Evolutionary conservation across 2,329 filamentous ascomycete species (phyloP).

Genomic region (Scytalidium lignicola): DNA sequence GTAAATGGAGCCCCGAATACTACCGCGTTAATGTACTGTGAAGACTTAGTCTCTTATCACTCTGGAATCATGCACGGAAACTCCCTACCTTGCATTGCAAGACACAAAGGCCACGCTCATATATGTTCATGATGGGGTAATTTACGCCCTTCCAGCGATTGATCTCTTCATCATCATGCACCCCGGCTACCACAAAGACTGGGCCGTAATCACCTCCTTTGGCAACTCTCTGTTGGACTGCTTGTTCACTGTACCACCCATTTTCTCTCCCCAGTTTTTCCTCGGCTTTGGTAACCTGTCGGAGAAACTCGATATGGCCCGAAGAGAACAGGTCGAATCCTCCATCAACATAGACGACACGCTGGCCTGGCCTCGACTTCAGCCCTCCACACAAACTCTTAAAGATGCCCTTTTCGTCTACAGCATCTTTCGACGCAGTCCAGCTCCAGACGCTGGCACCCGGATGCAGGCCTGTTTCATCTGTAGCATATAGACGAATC

Average conservation of each 20-base stretch:
- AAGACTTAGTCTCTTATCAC: conserved; percentile 5
- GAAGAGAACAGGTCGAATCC: conserved; percentile 96
- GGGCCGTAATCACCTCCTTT: conserved; percentile 70
- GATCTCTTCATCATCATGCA: conserved; percentile 93
- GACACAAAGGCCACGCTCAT: conserved; percentile 91
- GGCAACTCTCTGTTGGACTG: conserved; percentile 55
- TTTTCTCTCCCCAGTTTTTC: conserved; percentile 59
- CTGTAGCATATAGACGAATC: conserved; percentile 81
- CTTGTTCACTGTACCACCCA: conserved; percentile 70
- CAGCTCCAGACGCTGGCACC: conserved; percentile 85
- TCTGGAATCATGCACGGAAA: not conserved
- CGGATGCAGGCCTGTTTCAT: conserved; percentile 71
- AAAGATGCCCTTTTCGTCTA: conserved; percentile 61
- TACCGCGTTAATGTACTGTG: conserved; percentile 77
- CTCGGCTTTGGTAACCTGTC: conserved; percentile 69
- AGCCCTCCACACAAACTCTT: conserved; percentile 64
- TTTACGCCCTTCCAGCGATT: conserved; percentile 97
- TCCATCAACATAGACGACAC: conserved; percentile 90
- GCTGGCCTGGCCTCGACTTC: conserved; percentile 70
- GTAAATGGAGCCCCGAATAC: conserved; percentile 88
- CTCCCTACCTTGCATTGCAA: conserved; percentile 78
- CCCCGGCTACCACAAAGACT: conserved; percentile 83
- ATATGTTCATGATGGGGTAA: conserved; percentile 99
- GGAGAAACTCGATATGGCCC: conserved; percentile 92
- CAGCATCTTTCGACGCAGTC: conserved; percentile 46